Evolutionary conservation across 352 stramenopile species (phyloP).

Genomic region (Pythium sukuiense): DNA sequence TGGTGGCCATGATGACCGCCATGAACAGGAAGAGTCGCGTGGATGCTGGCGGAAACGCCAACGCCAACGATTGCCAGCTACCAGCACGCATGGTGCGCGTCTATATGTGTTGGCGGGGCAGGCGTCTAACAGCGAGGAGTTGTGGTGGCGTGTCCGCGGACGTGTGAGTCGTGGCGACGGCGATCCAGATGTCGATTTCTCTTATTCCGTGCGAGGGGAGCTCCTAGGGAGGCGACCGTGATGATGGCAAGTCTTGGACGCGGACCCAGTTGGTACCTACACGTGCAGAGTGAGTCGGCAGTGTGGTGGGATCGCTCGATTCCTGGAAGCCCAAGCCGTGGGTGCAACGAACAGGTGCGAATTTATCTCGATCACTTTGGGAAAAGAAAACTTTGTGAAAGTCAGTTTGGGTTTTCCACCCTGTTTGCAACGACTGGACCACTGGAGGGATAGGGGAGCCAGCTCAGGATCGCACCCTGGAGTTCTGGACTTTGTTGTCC

Average conservation of each 20-base stretch:
- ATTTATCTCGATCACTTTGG: not conserved
- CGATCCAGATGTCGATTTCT: not conserved
- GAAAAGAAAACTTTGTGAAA: not conserved
- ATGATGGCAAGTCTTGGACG: not conserved
- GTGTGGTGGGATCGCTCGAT: not conserved
- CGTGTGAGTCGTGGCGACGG: not conserved
- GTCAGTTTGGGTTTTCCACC: not conserved
- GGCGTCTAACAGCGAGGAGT: not conserved
- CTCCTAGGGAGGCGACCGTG: too few species aligned
- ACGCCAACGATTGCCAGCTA: conserved; percentile 7
- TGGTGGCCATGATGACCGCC: not conserved
- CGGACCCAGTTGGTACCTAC: conserved; percentile 1
- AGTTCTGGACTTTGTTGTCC: not conserved
- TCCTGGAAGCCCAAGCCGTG: not conserved
- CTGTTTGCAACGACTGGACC: not conserved
- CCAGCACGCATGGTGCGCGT: not conserved
- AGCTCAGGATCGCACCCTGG: conserved; percentile 4
- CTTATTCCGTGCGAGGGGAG: not conserved
- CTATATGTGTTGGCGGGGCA: not conserved
- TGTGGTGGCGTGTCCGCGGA: not conserved
- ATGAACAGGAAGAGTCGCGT: not conserved
- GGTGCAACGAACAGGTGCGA: not conserved
- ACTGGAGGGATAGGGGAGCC: not conserved
- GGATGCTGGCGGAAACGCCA: not conserved
- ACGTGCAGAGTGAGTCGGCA: not conserved